A percentile compares a stretch with the other conserved stretches of the same genome.
Conservation (phyloP, 2,329 filamentous ascomycete species). For the Ramularia endophylla region DNA sequence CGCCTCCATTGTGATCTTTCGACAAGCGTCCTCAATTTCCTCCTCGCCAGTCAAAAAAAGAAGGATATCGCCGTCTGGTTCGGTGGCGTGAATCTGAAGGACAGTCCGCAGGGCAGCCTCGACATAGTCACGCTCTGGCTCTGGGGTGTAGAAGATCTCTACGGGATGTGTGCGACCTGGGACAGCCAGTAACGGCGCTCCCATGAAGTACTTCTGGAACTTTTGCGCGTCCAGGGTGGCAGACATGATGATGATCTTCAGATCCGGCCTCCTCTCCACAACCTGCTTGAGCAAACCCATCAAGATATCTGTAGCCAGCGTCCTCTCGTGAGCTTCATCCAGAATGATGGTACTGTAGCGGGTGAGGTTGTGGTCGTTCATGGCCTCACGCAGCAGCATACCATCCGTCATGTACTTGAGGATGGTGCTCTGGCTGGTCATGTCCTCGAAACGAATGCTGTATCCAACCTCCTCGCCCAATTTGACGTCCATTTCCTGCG, state of each 20-base stretch:
- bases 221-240: constrained; percentile 96
- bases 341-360: constrained; percentile 97
- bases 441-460: constrained; percentile 95
- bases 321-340: constrained; percentile 96
- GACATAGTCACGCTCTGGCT: constrained; percentile 93
- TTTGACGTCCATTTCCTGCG: constrained; percentile 88
- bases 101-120: constrained; percentile 92
- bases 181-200: constrained; percentile 94
- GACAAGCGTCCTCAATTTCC: constrained; percentile 93
- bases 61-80: constrained; percentile 89
- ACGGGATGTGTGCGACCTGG: constrained; percentile 93
- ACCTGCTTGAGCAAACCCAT: constrained; percentile 95
- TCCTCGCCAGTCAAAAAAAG: constrained; percentile 96
- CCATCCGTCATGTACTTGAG: constrained; percentile 99
- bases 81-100: constrained; percentile 95
- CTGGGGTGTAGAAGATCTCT: constrained; percentile 89
- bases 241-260: constrained; percentile 94
- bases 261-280: constrained; percentile 72
- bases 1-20: constrained; percentile 83
- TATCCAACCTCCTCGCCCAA: constrained; percentile 93
- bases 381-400: constrained; percentile 92
- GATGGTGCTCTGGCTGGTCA: constrained; percentile 76
- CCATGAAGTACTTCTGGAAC: constrained; percentile 93
- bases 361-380: constrained; percentile 82
- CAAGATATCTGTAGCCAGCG: constrained; percentile 90